Evolutionary conservation across 1,284 basidiomycete species (phyloP).

Genomic region (Pterula multifida): DNA sequence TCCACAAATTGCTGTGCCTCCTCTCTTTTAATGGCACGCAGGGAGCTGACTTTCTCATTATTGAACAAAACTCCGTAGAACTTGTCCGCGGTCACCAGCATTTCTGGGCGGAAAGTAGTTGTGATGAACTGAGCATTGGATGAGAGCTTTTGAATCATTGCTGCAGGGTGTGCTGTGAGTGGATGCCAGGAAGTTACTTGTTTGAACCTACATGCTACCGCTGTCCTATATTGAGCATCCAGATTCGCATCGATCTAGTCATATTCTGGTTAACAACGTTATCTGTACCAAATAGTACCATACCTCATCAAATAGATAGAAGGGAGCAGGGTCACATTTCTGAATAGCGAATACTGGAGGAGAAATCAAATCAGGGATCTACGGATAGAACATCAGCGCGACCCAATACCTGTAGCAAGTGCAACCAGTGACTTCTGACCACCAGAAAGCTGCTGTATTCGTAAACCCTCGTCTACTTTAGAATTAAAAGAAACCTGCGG

Average conservation of each 20-base stretch:
- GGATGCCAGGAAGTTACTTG: not conserved
- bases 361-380: not conserved
- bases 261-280: conserved; percentile 1
- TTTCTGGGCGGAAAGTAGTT: conserved; percentile 96
- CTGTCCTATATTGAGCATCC: conserved; percentile 94
- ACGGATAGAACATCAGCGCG: conserved; percentile 9
- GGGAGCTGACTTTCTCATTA: conserved; percentile 87
- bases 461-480: conserved; percentile 89
- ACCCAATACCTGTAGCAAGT: conserved; percentile 68
- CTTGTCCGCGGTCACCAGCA: conserved; percentile 90
- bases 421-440: conserved; percentile 98
- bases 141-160: conserved; percentile 90
- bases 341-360: conserved; percentile 90
- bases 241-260: conserved; percentile 86
- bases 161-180: conserved; percentile 24
- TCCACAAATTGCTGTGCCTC: conserved; percentile 88
- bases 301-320: conserved; percentile 98
- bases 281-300: conserved; percentile 5
- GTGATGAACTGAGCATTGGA: conserved; percentile 93
- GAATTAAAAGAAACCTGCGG: conserved; percentile 98
- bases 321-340: conserved; percentile 98
- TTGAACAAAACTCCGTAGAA: conserved; percentile 99
- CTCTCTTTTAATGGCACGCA: conserved; percentile 70
- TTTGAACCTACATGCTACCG: conserved; percentile 70
- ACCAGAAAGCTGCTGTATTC: conserved; percentile 94